Conservation (phyloP, 2,329 filamentous ascomycete genomes). For the Dactylonectria macrodidyma region DNA sequence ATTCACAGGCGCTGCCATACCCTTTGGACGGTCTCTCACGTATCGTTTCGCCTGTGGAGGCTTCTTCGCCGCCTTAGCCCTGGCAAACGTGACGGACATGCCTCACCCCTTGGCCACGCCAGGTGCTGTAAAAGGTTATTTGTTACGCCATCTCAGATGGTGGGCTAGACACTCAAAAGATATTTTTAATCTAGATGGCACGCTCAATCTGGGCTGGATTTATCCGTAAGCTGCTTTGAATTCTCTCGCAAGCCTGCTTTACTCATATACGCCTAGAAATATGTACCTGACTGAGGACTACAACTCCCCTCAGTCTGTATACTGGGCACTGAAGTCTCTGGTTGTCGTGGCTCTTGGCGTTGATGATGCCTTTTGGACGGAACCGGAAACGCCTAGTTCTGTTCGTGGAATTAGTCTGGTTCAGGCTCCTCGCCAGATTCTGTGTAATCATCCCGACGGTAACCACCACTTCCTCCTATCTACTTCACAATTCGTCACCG, state of each 20-base stretch:
- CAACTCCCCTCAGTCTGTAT: constrained; percentile 68
- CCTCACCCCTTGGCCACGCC: constrained; percentile 52
- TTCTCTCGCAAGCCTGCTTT: no score
- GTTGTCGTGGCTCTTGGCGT: neutral
- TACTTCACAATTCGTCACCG: constrained; percentile 23
- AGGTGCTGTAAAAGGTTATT: constrained; percentile 62
- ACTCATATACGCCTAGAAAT: constrained; percentile 48
- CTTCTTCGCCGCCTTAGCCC: constrained; percentile 60
- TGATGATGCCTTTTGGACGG: constrained; percentile 17
- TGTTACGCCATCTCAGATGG: constrained; percentile 66
- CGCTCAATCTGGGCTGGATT: constrained; percentile 59
- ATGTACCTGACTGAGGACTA: constrained; percentile 70
- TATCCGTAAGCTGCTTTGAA: constrained; percentile 40
- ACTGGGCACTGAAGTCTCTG: constrained; percentile 55
- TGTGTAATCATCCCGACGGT: constrained; percentile 51
- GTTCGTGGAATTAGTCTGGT: no score
- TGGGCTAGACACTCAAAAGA: constrained; percentile 55
- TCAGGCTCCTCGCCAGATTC: constrained; percentile 56
- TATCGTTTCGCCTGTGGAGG: no score
- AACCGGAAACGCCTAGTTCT: neutral
- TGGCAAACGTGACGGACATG: constrained; percentile 54
- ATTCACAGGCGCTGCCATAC: no score
- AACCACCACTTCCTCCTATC: constrained; percentile 38
- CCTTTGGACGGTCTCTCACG: no score
- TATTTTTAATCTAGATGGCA: constrained; percentile 64